These are phyloP conservation scores for Somion occarium DNA, from an alignment of 1,284 basidiomycete genomes.

Conservation along the genomic window DNA sequence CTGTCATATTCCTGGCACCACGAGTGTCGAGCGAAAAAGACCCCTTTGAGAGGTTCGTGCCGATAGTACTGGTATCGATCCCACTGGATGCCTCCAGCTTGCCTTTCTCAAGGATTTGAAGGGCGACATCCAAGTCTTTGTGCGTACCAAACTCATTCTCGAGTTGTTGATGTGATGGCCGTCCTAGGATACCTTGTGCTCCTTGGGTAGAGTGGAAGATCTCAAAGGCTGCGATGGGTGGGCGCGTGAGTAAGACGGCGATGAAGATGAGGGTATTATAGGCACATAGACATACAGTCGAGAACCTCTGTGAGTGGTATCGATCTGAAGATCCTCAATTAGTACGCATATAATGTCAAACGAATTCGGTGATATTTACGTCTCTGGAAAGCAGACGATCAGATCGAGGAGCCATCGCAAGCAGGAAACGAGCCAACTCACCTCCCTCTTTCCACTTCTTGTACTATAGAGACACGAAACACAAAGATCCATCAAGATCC, in stretches of 20 bases:
- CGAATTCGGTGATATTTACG: slow-evolving; percentile 50
- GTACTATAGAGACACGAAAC: slow-evolving; percentile 41
- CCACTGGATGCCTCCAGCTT: slow-evolving; percentile 47
- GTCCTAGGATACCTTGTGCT: slow-evolving; percentile 63
- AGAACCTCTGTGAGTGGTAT: slow-evolving; percentile 68
- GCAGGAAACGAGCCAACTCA: slow-evolving; percentile 30
- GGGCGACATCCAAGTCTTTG: slow-evolving; percentile 61
- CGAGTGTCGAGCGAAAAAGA: slow-evolving; percentile 36
- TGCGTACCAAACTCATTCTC: slow-evolving; percentile 63
- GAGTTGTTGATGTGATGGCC: slow-evolving; percentile 73
- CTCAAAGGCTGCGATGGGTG: slow-evolving; percentile 39
- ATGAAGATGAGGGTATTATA: not conserved
- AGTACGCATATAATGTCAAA: slow-evolving; percentile 6
- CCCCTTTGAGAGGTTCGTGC: slow-evolving; percentile 36
- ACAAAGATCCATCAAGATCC: slow-evolving; percentile 10
- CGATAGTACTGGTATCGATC: slow-evolving; percentile 27
- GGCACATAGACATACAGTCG: slow-evolving; percentile 51
- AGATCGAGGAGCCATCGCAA: slow-evolving; percentile 14
- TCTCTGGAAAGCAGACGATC: slow-evolving; percentile 44
- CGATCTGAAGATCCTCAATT: slow-evolving; percentile 35
- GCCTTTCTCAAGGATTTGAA: slow-evolving; percentile 56
- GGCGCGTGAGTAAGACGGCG: slow-evolving; percentile 7
- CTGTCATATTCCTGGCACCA: too few species aligned
- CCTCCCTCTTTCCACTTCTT: slow-evolving; percentile 78
- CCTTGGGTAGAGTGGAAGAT: slow-evolving; percentile 61